Evolutionary conservation across 495 filamentous ascomycete genomes (phyloP).

Genomic region (Penicillium argentinense): DNA sequence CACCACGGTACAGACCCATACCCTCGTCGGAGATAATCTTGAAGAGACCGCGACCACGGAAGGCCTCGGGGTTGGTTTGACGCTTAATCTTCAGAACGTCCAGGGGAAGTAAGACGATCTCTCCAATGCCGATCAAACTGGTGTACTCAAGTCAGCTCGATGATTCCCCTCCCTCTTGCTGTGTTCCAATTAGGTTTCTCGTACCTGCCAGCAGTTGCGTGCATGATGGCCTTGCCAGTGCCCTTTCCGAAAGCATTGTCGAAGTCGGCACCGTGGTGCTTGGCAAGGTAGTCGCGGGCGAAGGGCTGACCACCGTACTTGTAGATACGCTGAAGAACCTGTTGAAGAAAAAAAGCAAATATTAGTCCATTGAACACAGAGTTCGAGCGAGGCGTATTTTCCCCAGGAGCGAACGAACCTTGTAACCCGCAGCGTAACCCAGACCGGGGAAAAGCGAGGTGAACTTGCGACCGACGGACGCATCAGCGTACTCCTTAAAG

Average conservation of each 20-base stretch:
- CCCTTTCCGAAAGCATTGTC: conserved; percentile 90
- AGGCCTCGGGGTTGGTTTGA: conserved; percentile 98
- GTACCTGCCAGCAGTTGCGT: conserved; percentile 91
- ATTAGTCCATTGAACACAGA: background rate
- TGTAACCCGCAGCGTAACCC: conserved; percentile 97
- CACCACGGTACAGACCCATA: conserved; percentile 92
- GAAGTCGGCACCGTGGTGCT: conserved; percentile 78
- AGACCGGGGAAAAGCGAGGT: conserved; percentile 95
- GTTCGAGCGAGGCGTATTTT: background rate
- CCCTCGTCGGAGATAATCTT: conserved; percentile 91
- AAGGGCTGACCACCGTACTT: conserved; percentile 99
- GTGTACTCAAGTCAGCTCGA: conserved; percentile 5
- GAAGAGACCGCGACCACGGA: conserved; percentile 88
- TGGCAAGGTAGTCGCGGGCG: conserved; percentile 83
- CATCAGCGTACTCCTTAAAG: conserved; percentile 85
- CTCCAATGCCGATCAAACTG: conserved; percentile 92
- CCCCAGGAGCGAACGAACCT: conserved; percentile 56
- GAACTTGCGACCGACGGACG: conserved; percentile 71
- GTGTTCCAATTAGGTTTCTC: conserved; percentile 5
- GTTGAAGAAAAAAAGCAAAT: background rate
- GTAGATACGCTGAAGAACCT: conserved; percentile 93
- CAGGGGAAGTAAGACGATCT: conserved; percentile 91
- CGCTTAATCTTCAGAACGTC: conserved; percentile 99
- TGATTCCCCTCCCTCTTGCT: no score
- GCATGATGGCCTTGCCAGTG: conserved; percentile 97